These are phyloP conservation scores for Nemophila menziesii DNA, from an alignment of 257 asterid genomes.

Conservation along the genomic window DNA sequence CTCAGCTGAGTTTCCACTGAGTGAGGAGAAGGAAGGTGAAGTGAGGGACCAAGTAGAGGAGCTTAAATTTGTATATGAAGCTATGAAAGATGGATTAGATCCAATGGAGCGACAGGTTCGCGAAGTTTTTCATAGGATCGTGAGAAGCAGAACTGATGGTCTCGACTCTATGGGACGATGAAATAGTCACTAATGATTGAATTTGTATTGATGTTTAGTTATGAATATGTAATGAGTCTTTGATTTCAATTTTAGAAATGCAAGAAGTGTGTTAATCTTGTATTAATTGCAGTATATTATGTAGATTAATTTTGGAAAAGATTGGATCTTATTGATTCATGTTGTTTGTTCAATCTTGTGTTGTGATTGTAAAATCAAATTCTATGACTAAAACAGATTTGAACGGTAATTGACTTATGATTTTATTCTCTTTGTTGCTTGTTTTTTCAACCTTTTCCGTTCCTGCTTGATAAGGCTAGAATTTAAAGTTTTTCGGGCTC, in stretches of 20 bases:
- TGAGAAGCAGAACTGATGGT: constrained; percentile 65
- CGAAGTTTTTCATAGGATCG: constrained; percentile 70
- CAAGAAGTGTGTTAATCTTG: constrained; percentile 9
- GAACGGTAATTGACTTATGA: too few species aligned
- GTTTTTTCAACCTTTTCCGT: too few species aligned
- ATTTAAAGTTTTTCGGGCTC: too few species aligned
- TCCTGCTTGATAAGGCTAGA: too few species aligned
- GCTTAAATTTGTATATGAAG: constrained; percentile 36
- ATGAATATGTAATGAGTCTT: constrained; percentile 18
- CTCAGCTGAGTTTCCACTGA: constrained; percentile 43
- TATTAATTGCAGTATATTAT: constrained; percentile 10
- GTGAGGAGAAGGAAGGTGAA: constrained; percentile 57
- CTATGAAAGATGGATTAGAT: constrained; percentile 55
- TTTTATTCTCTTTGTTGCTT: too few species aligned
- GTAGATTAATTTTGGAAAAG: constrained; percentile 10
- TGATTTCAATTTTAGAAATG: constrained; percentile 9
- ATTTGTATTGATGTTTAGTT: constrained; percentile 5
- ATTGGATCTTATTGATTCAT: constrained; percentile 1
- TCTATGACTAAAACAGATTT: too few species aligned
- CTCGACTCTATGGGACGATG: constrained; percentile 41
- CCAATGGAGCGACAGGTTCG: constrained; percentile 70
- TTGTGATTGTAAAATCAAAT: background rate
- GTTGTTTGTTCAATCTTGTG: constrained; percentile 1
- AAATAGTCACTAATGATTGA: constrained; percentile 21
- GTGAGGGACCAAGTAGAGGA: constrained; percentile 54